phyloP scores from a whole-genome alignment of 257 asterid genomes.

The Forsythia viridissima region DNA sequence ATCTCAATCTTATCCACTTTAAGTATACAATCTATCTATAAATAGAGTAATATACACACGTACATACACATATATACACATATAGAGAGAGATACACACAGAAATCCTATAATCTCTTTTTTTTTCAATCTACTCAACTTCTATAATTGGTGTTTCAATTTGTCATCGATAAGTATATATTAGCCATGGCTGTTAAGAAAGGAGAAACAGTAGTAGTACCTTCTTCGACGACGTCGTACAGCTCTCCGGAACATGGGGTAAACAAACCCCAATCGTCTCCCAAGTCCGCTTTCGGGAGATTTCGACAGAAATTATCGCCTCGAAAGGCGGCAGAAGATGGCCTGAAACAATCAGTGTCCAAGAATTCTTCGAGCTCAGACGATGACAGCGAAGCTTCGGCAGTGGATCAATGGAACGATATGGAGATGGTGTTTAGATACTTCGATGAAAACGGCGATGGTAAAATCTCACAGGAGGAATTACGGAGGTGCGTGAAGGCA shows the following conservation, averaged over 20 bases:
- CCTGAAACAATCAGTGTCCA: background rate
- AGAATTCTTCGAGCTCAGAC: background rate
- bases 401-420: background rate
- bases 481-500: background rate
- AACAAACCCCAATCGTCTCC: background rate
- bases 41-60: background rate
- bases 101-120: too few relatives aligned
- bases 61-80: background rate
- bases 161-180: too few relatives aligned
- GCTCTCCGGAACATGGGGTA: background rate
- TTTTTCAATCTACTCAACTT: background rate
- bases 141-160: background rate
- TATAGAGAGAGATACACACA: too few relatives aligned
- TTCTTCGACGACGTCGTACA: background rate
- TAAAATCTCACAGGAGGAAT: slow-evolving; percentile 16
- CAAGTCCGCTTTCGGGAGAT: background rate
- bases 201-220: background rate
- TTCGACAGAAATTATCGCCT: background rate
- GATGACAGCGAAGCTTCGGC: background rate
- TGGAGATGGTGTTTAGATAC: slow-evolving; percentile 13
- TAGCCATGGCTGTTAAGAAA: background rate
- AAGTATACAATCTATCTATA: background rate
- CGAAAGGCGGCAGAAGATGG: background rate
- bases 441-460: slow-evolving; percentile 24
- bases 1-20: background rate